Evolutionary conservation across 257 asterid species (phyloP).

Genomic region (Salvia splendens): DNA sequence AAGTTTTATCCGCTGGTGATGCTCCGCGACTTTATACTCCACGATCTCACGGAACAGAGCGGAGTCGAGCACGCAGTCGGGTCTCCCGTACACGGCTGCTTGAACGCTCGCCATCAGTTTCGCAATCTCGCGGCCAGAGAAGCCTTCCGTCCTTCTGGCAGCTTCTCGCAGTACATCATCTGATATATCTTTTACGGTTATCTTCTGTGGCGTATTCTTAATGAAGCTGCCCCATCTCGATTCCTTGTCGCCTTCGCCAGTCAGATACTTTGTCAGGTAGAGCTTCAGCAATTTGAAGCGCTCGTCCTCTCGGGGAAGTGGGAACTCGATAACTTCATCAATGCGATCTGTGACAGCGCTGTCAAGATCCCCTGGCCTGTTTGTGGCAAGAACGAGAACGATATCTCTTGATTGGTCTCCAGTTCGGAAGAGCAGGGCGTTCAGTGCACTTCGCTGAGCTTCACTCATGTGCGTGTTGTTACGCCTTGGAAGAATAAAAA

Average conservation of each 20-base stretch:
- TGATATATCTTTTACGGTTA: no score
- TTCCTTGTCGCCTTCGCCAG: slow-evolving; percentile 49
- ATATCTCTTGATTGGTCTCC: slow-evolving; percentile 96
- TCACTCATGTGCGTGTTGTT: slow-evolving; percentile 96
- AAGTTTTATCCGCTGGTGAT: no score
- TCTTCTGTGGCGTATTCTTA: no score
- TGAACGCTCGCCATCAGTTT: no score
- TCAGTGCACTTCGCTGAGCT: slow-evolving; percentile 91
- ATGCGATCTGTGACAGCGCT: slow-evolving; percentile 91
- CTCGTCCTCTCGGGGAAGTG: slow-evolving; percentile 84
- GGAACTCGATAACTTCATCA: slow-evolving; percentile 94
- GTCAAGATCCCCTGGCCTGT: slow-evolving; percentile 95
- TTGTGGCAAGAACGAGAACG: slow-evolving; percentile 93
- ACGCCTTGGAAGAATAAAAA: slow-evolving; percentile 52
- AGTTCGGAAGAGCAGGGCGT: slow-evolving; percentile 88
- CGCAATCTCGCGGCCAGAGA: no score
- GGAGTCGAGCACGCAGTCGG: no score
- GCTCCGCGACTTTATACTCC: no score
- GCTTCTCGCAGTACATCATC: no score
- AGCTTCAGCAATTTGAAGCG: slow-evolving; percentile 84
- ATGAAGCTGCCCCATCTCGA: slow-evolving; percentile 44
- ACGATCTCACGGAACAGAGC: no score
- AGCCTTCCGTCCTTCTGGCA: no score
- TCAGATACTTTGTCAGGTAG: slow-evolving; percentile 75
- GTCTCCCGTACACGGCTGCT: no score